Base-by-base conservation (phyloP, 1,284 basidiomycete genomes). In the Hymenochaete sp. region DNA sequence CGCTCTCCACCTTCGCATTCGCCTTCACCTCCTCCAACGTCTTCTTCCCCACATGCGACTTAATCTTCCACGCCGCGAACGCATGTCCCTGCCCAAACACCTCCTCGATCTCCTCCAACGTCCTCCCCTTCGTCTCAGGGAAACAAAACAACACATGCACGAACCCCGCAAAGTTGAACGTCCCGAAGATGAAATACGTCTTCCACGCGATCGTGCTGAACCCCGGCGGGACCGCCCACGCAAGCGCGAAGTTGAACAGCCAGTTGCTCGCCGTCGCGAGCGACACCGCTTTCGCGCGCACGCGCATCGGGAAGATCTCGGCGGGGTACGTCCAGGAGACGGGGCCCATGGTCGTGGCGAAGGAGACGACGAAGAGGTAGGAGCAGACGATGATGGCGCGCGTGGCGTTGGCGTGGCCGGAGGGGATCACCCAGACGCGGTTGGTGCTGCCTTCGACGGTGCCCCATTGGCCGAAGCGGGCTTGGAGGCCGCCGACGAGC, bases 401-500 rank as follows among this genome's bases (percentile, higher is more conserved):
- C 1, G 83, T 84, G 11, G 72, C 72, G 1, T 66, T 55, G 8
- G 67, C 62, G 56, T 86, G 70, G 37, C 64, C 67, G 8, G 59
- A 57, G n/a, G n/a, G n/a, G 54, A 86, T 79, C 32, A 84, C 64
- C 84, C 83, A 86, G 9, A 77, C 67, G 16, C 39, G 48, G 13
- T 35, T n/a, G 5, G 8, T n/a, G 54, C 51, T 47, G 22, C 59
- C 62, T 45, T 67, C 67, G 36, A 72, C 59, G 1, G 40, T 50
- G 21, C 70, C 76, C 82, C 82, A 84, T 42, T 70, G 58, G 24
- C 83, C 84, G 51, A 73, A 85, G 29, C 68, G 59, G 26, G 71
- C 81, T 58, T 85, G 82, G 14, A 87, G 69, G 42, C 79, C 81
- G 47, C 83, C 83, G 57, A 88, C 84, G 42, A 86, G 74, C 67